Evolutionary conservation across 306 rosid species (phyloP).

Genomic region (Cucurbita maxima): DNA sequence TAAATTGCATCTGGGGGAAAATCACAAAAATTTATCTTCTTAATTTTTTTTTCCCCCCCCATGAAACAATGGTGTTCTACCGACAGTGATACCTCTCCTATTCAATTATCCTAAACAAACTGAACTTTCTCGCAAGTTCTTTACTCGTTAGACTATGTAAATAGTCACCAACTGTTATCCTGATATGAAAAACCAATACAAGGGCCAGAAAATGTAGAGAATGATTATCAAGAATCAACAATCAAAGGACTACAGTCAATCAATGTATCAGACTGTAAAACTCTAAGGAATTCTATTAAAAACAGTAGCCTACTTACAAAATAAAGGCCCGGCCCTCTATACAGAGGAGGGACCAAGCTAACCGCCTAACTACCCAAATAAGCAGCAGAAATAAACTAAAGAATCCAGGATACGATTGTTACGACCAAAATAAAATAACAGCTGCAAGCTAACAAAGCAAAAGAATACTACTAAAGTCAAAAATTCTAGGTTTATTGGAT

Average conservation of each 20-base stretch:
- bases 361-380: background rate
- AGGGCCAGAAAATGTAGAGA: background rate
- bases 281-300: background rate
- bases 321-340: background rate
- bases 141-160: background rate
- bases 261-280: background rate
- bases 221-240: background rate
- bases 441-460: background rate
- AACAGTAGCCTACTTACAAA: background rate
- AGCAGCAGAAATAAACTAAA: background rate
- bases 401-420: background rate
- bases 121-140: background rate
- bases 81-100: too few species aligned
- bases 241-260: background rate
- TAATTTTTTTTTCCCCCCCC: background rate
- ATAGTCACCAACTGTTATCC: background rate
- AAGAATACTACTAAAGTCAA: background rate
- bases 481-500: background rate
- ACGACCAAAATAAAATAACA: background rate
- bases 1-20: background rate
- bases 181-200: background rate
- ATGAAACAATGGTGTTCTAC: background rate
- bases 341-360: background rate
- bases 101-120: background rate
- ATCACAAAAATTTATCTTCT: background rate